Evolutionary conservation across 192 early-diverging fungal species (phyloP).

Genomic region (Mortierella antarctica): DNA sequence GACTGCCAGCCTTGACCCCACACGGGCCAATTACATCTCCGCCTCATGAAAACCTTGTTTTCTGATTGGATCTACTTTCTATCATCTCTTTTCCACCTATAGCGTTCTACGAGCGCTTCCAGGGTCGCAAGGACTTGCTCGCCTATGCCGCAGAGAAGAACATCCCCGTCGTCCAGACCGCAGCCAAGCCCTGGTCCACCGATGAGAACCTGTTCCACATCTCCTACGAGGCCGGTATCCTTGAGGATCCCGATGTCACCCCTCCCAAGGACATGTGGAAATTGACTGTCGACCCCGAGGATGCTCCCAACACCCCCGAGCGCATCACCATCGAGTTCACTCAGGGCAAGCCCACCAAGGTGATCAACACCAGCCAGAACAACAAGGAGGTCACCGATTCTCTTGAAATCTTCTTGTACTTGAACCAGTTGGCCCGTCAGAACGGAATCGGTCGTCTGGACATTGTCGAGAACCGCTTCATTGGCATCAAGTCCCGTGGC

Average conservation of each 20-base stretch:
- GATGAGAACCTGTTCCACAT: conserved; percentile 99
- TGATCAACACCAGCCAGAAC: conserved; percentile 83
- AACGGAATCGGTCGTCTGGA: conserved; percentile 99
- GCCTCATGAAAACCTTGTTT: background rate
- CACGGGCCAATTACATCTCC: background rate
- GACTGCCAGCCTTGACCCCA: background rate
- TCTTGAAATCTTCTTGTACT: conserved; percentile 92
- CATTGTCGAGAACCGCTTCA: conserved; percentile 99
- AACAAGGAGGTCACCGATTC: conserved; percentile 70
- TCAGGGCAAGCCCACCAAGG: conserved; percentile 88
- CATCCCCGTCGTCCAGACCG: conserved; percentile 96
- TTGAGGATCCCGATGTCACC: conserved; percentile 96
- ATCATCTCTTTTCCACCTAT: conserved; percentile 2
- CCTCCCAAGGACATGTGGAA: conserved; percentile 99
- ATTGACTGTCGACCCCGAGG: conserved; percentile 95
- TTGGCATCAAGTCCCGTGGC: conserved; percentile 98
- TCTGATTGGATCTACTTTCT: background rate
- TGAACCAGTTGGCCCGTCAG: conserved; percentile 94
- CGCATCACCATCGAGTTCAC: conserved; percentile 92
- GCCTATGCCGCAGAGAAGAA: conserved; percentile 90
- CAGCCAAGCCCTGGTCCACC: conserved; percentile 98
- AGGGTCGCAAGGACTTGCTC: conserved; percentile 90
- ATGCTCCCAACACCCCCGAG: conserved; percentile 96
- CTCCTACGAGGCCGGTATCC: conserved; percentile 97
- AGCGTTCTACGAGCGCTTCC: conserved; percentile 96